Percentiles rank a stretch among this genome's conserved stretches.
These are phyloP conservation scores for Naematelia encephala DNA, from an alignment of 768 basidiomycete genomes.

Conservation along the genomic window DNA sequence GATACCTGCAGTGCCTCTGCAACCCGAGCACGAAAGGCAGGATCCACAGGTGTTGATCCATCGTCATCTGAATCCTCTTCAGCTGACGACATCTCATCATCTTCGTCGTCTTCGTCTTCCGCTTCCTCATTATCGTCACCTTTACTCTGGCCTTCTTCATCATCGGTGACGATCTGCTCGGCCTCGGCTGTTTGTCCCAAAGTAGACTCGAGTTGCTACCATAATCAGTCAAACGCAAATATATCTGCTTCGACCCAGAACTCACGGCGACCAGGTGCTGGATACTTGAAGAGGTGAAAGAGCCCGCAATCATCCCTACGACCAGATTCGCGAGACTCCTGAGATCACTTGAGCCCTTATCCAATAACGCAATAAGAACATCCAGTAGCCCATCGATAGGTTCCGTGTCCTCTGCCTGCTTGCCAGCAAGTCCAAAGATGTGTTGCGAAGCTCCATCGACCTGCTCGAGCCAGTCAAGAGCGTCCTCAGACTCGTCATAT, in stretches of 20 bases:
- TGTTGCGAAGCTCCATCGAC: conserved; percentile 36
- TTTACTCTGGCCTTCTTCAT: conserved; percentile 19
- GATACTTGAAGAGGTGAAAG: conserved; percentile 66
- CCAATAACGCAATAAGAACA: conserved; percentile 82
- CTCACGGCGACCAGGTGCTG: conserved; percentile 78
- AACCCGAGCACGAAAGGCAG: conserved; percentile 63
- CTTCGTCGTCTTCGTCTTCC: conserved; percentile 41
- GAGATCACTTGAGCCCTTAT: conserved; percentile 74
- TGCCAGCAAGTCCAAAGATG: conserved; percentile 40
- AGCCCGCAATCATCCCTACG: conserved; percentile 68
- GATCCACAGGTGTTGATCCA: conserved; percentile 51
- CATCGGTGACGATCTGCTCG: conserved; percentile 28
- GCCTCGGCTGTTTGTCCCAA: conserved; percentile 52
- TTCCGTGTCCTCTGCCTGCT: conserved; percentile 47
- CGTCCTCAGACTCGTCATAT: conserved; percentile 65
- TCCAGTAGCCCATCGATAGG: conserved; percentile 85
- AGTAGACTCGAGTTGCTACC: conserved; percentile 77
- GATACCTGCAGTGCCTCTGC: conserved; percentile 53
- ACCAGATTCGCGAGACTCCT: conserved; percentile 74
- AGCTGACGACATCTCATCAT: conserved; percentile 34
- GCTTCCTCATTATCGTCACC: conserved; percentile 42
- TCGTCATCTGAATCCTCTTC: conserved; percentile 52
- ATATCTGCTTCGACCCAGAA: conserved; percentile 12
- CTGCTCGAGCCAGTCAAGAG: conserved; percentile 62
- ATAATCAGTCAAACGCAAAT: conserved; percentile 13